Conservation (phyloP, 2,329 filamentous ascomycete genomes). For the Teratosphaeria viscida region DNA sequence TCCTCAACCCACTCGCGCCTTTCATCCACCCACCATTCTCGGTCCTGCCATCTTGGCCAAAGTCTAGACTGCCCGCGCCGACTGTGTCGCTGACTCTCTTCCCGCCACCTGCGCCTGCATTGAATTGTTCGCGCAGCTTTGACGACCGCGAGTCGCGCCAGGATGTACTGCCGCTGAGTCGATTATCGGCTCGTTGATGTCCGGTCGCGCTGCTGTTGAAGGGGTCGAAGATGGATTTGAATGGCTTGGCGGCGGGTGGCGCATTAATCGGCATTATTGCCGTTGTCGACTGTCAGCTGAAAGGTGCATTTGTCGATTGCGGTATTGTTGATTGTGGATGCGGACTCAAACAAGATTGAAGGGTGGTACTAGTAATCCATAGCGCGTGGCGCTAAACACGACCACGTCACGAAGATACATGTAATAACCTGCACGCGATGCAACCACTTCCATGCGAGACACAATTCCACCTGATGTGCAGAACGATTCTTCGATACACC, state of each 20-base stretch:
- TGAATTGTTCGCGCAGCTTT: conserved; percentile 63
- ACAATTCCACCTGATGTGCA: neutral
- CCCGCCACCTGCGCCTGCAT: conserved; percentile 44
- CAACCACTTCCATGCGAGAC: neutral
- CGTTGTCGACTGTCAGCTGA: neutral
- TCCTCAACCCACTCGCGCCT: conserved; percentile 39
- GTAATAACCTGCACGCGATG: neutral
- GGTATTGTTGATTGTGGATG: no score
- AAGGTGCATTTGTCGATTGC: no score
- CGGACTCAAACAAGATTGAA: neutral
- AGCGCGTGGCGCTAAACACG: neutral
- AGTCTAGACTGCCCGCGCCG: conserved; percentile 52
- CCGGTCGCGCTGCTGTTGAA: conserved; percentile 89
- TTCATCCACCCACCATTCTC: conserved; percentile 44
- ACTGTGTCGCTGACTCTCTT: conserved; percentile 54
- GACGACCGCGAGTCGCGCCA: conserved; percentile 62
- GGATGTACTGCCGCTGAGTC: conserved; percentile 49
- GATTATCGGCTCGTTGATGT: conserved; percentile 66
- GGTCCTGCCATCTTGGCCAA: conserved; percentile 38
- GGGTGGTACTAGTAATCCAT: neutral
- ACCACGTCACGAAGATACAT: neutral
- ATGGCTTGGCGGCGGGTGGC: conserved; percentile 17
- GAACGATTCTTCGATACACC: neutral
- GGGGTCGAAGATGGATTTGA: conserved; percentile 17
- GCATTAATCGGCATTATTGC: neutral